phyloP scores from a whole-genome alignment of 2,329 filamentous ascomycete species.

The Scorias spongiosa region DNA sequence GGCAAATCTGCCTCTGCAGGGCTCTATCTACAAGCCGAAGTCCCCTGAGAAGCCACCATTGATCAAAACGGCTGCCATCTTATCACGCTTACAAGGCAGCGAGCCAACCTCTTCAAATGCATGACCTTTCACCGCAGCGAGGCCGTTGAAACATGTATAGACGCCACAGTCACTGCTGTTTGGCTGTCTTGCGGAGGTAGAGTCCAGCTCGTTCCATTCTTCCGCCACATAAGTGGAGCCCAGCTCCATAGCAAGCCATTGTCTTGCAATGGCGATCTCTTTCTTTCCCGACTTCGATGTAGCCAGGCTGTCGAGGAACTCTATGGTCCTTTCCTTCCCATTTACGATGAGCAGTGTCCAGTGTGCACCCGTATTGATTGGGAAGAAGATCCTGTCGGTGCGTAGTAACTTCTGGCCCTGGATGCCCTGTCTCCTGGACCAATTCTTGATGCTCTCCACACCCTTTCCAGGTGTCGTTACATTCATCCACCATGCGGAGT shows the following conservation, averaged over 20 bases:
- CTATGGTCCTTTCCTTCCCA: conserved; percentile 43
- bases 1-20: too few relatives aligned
- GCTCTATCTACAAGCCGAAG: conserved; percentile 22
- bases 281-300: conserved; percentile 19
- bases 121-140: conserved; percentile 44
- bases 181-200: conserved; percentile 41
- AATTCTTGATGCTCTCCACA: conserved; percentile 34
- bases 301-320: conserved; percentile 55
- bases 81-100: conserved; percentile 17
- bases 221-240: conserved; percentile 36
- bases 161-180: conserved; percentile 67
- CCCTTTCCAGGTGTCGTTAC: conserved; percentile 23
- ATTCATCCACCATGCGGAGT: conserved; percentile 50
- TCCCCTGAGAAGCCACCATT: conserved; percentile 51
- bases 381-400: conserved; percentile 54
- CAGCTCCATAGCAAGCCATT: conserved; percentile 46
- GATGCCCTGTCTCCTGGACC: conserved; percentile 43
- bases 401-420: conserved; percentile 46
- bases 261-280: conserved; percentile 18
- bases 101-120: conserved; percentile 7
- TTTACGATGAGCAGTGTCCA: conserved; percentile 60
- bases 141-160: conserved; percentile 57
- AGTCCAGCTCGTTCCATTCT: conserved; percentile 43
- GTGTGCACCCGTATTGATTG: conserved; percentile 44
- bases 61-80: conserved; percentile 50